phyloP scores from a whole-genome alignment of 1,284 basidiomycete species.

The Schizopora paradoxa region DNA sequence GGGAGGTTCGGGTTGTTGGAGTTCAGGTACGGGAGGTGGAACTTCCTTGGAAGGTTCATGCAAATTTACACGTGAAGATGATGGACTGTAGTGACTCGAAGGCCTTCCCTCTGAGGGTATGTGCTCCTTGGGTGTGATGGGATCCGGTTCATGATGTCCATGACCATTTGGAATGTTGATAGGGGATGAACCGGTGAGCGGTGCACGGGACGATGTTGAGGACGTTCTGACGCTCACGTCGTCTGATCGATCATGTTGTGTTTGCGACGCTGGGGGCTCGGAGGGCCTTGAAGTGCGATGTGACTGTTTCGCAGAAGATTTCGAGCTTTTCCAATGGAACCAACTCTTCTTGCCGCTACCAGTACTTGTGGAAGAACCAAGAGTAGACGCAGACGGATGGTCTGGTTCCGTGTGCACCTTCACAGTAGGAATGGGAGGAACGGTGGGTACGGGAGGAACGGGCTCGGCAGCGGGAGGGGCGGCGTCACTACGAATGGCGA shows the following conservation, averaged over 20 bases:
- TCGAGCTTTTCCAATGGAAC: slow-evolving; percentile 57
- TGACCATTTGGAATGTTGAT: too few relatives aligned
- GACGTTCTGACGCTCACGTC: slow-evolving; percentile 11
- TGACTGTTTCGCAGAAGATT: slow-evolving; percentile 22
- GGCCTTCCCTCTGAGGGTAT: slow-evolving; percentile 2
- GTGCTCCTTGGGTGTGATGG: background rate
- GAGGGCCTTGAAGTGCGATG: too few relatives aligned
- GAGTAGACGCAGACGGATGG: slow-evolving; percentile 12
- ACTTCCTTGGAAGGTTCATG: slow-evolving; percentile 2
- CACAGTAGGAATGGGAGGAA: slow-evolving; percentile 15
- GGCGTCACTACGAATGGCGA: slow-evolving; percentile 16
- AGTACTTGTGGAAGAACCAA: slow-evolving; percentile 3
- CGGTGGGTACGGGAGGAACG: slow-evolving; percentile 20
- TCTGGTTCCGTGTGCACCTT: slow-evolving; percentile 14
- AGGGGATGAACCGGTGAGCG: too few relatives aligned
- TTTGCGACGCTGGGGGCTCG: slow-evolving; percentile 1
- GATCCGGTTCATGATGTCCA: background rate
- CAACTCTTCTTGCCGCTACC: slow-evolving; percentile 41
- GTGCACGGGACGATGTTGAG: slow-evolving; percentile 11
- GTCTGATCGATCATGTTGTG: slow-evolving; percentile 8
- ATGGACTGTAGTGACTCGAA: slow-evolving; percentile 2
- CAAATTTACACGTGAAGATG: slow-evolving; percentile 5
- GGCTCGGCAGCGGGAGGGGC: slow-evolving; percentile 18
- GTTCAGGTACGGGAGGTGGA: background rate
- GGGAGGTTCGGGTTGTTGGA: background rate